phyloP scores from a whole-genome alignment of 371 early-diverging fungal species.

The Mucor lusitanicus region DNA sequence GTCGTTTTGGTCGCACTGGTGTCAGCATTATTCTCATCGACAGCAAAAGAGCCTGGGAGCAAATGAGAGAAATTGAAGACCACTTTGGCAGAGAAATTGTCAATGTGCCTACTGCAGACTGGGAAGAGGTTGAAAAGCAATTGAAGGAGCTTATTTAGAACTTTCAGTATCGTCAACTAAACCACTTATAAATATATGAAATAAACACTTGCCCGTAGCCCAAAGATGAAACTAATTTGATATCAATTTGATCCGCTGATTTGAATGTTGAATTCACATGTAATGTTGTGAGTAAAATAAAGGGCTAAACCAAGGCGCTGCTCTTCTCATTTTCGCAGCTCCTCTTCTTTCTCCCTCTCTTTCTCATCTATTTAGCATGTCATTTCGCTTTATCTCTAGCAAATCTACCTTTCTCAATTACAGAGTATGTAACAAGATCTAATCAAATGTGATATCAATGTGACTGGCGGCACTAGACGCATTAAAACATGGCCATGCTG shows the following conservation, averaged over 20 bases:
- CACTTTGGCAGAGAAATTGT: constrained; percentile 75
- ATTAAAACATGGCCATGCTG: constrained; percentile 5
- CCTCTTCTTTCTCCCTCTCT: not conserved
- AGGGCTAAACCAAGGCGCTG: too few relatives aligned
- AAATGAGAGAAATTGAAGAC: constrained; percentile 76
- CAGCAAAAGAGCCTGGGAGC: constrained; percentile 60
- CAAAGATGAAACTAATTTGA: not conserved
- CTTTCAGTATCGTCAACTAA: not conserved
- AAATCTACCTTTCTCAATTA: not conserved
- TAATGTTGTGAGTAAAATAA: not conserved
- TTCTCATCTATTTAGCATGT: not conserved
- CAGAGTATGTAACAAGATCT: not conserved
- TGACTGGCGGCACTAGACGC: too few relatives aligned
- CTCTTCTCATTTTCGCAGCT: not conserved
- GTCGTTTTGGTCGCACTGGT: constrained; percentile 95
- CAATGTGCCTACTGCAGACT: constrained; percentile 74
- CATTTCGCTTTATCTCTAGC: not conserved
- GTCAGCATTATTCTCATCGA: constrained; percentile 95
- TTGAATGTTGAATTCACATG: constrained; percentile 20
- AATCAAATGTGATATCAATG: not conserved
- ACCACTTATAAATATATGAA: constrained; percentile 67
- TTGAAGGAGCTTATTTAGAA: constrained; percentile 89
- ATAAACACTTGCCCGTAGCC: constrained; percentile 14
- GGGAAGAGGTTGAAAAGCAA: constrained; percentile 70
- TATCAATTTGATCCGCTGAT: constrained; percentile 7